A percentile compares a stretch with the other conserved stretches of the same genome.
Evolutionary conservation across 1,284 basidiomycete genomes (phyloP).

Genomic region (Cutaneotrichosporon mucoides): DNA sequence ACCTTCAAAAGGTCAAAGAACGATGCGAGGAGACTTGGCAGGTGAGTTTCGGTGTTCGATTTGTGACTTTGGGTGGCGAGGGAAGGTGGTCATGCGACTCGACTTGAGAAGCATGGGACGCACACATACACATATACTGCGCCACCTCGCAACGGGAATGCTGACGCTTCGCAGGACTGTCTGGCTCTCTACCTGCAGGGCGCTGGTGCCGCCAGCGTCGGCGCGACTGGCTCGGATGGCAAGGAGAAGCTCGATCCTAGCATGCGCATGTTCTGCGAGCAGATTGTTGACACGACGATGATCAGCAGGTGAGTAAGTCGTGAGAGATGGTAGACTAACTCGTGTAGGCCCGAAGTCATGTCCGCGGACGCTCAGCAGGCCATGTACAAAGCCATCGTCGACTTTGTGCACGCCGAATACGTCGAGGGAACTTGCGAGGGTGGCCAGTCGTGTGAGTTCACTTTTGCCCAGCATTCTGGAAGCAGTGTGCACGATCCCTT

Average conservation of each 20-base stretch:
- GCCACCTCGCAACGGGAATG: not conserved
- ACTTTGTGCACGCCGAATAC: conserved; percentile 47
- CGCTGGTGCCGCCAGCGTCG: conserved; percentile 37
- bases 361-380: conserved; percentile 35
- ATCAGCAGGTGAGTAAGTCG: conserved; percentile 36
- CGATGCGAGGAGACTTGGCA: conserved; percentile 50
- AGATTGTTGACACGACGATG: conserved; percentile 48
- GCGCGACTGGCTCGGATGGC: conserved; percentile 43
- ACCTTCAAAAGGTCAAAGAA: conserved; percentile 46
- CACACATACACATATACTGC: not conserved
- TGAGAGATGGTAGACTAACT: not conserved
- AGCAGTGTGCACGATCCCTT: not conserved
- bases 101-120: too few species aligned
- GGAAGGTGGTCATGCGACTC: not conserved
- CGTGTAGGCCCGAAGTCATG: conserved; percentile 35
- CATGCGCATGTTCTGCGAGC: conserved; percentile 48
- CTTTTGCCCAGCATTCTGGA: not conserved
- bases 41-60: conserved; percentile 26
- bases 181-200: conserved; percentile 49
- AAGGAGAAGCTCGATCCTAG: conserved; percentile 47
- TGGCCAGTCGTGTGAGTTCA: conserved; percentile 42
- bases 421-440: conserved; percentile 48
- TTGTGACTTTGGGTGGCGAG: not conserved
- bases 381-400: conserved; percentile 46
- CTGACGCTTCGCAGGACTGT: conserved; percentile 37